Evolutionary conservation across 164 flowering plant species (phyloP).

Genomic region (Saururus chinensis): DNA sequence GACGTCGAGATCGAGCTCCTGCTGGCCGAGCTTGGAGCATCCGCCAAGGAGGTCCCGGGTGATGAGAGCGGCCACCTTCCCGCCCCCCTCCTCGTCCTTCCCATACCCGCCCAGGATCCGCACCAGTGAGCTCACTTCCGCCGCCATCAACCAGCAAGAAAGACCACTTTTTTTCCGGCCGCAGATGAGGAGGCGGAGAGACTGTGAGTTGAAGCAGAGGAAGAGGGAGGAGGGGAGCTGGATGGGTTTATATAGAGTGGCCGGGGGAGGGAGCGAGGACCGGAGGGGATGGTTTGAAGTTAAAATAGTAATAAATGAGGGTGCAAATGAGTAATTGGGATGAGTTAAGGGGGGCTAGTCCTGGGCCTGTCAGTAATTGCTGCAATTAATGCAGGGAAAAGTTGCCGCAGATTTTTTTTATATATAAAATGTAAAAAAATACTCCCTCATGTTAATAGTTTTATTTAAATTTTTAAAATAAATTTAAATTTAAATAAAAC

Average conservation of each 20-base stretch:
- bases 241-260: neutral
- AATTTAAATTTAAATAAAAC: too few species aligned
- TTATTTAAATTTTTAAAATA: too few species aligned
- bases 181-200: neutral
- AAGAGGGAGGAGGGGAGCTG: neutral
- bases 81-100: constrained; percentile 4
- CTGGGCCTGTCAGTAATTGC: constrained; percentile 1
- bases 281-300: neutral
- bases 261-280: too few species aligned
- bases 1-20: constrained; percentile 75
- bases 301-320: neutral
- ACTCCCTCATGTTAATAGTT: too few species aligned
- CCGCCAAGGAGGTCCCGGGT: constrained; percentile 71
- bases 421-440: too few species aligned
- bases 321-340: neutral
- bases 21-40: constrained; percentile 21
- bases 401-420: neutral
- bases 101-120: neutral
- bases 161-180: neutral
- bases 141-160: neutral
- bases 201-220: too few species aligned
- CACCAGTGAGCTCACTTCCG: constrained; percentile 2
- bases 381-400: constrained; percentile 1
- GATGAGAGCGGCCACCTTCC: constrained; percentile 24
- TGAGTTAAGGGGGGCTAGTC: neutral